These are phyloP conservation scores for Luffa aegyptiaca DNA, from an alignment of 306 rosid genomes.

Conservation along the genomic window DNA sequence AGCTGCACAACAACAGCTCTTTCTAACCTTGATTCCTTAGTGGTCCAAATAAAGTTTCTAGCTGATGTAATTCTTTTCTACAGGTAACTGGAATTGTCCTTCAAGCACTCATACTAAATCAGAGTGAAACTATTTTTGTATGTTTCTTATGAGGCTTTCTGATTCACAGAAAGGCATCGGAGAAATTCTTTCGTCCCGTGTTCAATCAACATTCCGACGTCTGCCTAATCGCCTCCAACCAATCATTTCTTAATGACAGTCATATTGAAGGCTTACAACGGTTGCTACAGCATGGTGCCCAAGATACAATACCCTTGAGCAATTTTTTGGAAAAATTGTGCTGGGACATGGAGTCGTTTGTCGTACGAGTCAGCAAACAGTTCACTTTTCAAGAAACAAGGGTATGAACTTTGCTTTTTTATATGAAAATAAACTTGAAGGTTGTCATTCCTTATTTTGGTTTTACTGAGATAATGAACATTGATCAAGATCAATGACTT, in stretches of 20 bases:
- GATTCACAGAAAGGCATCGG: conserved; percentile 57
- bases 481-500: neutral
- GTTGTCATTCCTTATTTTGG: neutral
- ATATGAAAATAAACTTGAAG: neutral
- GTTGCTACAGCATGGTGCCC: conserved; percentile 34
- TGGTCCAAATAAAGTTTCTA: conserved; percentile 57
- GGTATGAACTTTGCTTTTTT: conserved; percentile 28
- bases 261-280: conserved; percentile 54
- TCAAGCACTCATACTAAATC: neutral
- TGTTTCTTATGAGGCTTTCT: conserved; percentile 18
- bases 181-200: conserved; percentile 50
- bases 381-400: conserved; percentile 60
- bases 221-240: conserved; percentile 31
- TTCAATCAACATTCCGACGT: conserved; percentile 32
- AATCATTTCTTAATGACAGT: conserved; percentile 28
- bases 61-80: conserved; percentile 65
- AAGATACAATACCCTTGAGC: conserved; percentile 27
- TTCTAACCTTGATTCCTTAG: conserved; percentile 47
- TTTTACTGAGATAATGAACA: neutral
- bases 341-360: conserved; percentile 46
- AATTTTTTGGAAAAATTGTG: conserved; percentile 56
- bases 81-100: conserved; percentile 32
- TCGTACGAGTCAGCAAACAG: conserved; percentile 46
- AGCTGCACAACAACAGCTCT: conserved; percentile 16
- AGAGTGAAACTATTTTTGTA: conserved; percentile 1